A percentile compares a stretch with the other conserved stretches of the same genome.
Conservation (phyloP, 371 early-diverging fungal species). For the Lichtheimia hyalospora region DNA sequence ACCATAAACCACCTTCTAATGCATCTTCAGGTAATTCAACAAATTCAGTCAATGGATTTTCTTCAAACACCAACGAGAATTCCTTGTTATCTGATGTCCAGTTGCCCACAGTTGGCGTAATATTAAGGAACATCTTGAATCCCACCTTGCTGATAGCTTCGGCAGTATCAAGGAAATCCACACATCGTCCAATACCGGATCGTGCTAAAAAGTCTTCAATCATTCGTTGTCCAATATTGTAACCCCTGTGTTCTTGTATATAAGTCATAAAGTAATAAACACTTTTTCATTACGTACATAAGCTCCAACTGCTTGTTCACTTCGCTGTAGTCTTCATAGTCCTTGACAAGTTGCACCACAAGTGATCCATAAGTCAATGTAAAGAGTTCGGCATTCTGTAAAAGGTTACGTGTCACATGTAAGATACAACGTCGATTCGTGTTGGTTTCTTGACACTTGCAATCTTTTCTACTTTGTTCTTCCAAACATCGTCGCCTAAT, state of each 20-base stretch:
- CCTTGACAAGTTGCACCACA: constrained; percentile 93
- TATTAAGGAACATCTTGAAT: constrained; percentile 95
- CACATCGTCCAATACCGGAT: constrained; percentile 79
- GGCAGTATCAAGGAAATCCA: constrained; percentile 89
- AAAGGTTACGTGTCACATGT: background rate
- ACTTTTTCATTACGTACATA: constrained; percentile 61
- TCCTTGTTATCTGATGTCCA: constrained; percentile 84
- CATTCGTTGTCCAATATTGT: constrained; percentile 93
- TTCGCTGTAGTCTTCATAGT: constrained; percentile 89
- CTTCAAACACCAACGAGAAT: constrained; percentile 89
- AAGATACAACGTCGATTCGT: background rate
- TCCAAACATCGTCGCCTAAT: constrained; percentile 94
- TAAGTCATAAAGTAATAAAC: background rate
- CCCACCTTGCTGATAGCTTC: constrained; percentile 94
- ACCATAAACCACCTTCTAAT: constrained; percentile 86
- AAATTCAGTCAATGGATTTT: constrained; percentile 94
- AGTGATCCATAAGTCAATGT: constrained; percentile 96
- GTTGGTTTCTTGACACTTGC: constrained; percentile 48
- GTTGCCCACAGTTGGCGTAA: constrained; percentile 79
- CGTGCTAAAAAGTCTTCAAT: constrained; percentile 96
- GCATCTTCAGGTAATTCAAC: constrained; percentile 83
- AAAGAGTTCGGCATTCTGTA: constrained; percentile 93
- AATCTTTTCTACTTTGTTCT: constrained; percentile 91
- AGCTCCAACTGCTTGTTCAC: constrained; percentile 97
- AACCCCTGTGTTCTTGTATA: constrained; percentile 70